Conservation (phyloP, 1,284 basidiomycete species). For the Trichosporon sp. region DNA sequence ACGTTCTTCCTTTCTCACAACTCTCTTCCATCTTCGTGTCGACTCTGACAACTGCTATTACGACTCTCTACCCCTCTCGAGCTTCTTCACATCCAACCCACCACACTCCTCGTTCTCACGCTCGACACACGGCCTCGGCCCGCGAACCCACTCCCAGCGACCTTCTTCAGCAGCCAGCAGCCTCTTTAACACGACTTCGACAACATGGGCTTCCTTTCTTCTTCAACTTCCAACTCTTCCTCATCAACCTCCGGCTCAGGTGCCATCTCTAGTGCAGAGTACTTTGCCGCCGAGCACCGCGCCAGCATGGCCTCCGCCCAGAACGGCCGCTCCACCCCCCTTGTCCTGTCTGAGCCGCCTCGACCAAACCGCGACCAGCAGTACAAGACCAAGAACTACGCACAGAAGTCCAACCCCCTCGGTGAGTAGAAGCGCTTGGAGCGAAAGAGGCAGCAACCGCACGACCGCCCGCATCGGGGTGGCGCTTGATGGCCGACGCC, state of each 20-base stretch:
- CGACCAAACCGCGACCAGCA: slow-evolving; percentile 11
- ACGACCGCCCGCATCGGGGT: background rate
- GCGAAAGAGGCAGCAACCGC: background rate
- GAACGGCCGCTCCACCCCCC: slow-evolving; percentile 1
- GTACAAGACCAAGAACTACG: background rate
- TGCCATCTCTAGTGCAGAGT: slow-evolving; percentile 16
- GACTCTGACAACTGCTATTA: background rate
- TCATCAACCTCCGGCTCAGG: background rate
- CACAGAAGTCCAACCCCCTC: background rate
- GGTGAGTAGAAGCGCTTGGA: background rate
- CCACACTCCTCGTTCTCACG: background rate
- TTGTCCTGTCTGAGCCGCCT: background rate
- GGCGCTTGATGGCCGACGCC: background rate
- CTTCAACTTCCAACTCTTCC: slow-evolving; percentile 16
- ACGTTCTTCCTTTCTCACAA: slow-evolving; percentile 7
- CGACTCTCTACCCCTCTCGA: background rate
- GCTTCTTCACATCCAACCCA: background rate
- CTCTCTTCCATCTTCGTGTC: slow-evolving; percentile 9
- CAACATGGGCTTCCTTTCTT: slow-evolving; percentile 15
- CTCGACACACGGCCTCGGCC: background rate
- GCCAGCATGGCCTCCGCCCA: slow-evolving; percentile 16
- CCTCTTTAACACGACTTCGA: background rate
- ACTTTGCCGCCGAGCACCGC: slow-evolving; percentile 18
- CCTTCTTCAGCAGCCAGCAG: background rate
- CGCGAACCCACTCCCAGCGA: background rate